These are phyloP conservation scores for Rhizopogon sp. DNA, from an alignment of 768 basidiomycete genomes.

Conservation along the genomic window DNA sequence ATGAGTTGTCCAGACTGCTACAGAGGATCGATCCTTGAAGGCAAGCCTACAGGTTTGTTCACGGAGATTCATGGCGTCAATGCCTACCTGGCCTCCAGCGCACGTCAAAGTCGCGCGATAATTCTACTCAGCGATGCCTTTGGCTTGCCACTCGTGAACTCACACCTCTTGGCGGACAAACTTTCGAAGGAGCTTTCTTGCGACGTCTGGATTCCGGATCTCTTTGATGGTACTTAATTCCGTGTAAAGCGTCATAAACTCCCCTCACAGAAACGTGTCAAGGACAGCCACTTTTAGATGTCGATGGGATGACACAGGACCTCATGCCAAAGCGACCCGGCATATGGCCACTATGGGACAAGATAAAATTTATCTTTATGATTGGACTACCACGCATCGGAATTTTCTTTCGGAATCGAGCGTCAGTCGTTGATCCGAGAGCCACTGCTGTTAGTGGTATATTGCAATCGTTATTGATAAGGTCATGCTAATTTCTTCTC, in stretches of 20 bases:
- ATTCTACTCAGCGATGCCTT: constrained; percentile 55
- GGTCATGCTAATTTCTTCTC: not conserved
- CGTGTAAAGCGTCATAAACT: not conserved
- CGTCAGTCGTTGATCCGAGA: constrained; percentile 23
- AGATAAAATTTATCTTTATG: constrained; percentile 10
- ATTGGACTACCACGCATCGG: constrained; percentile 17
- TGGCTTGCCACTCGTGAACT: constrained; percentile 46
- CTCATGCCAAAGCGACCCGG: constrained; percentile 26
- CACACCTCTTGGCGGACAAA: constrained; percentile 53
- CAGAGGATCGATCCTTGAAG: constrained; percentile 38
- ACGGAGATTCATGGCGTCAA: constrained; percentile 25
- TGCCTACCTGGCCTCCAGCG: constrained; percentile 37
- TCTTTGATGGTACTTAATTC: constrained; percentile 43
- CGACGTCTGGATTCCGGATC: constrained; percentile 63
- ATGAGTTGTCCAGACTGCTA: constrained; percentile 28
- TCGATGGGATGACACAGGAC: constrained; percentile 20
- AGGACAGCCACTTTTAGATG: constrained; percentile 26
- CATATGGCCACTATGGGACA: constrained; percentile 11
- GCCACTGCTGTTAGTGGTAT: constrained; percentile 16
- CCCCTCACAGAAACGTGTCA: not conserved
- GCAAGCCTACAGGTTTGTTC: constrained; percentile 39
- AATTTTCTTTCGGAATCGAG: constrained; percentile 16
- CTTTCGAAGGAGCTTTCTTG: constrained; percentile 43
- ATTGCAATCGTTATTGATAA: not conserved
- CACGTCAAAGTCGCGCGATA: constrained; percentile 28